phyloP scores from a whole-genome alignment of 2,329 filamentous ascomycete genomes.

The Penicillium sp. region DNA sequence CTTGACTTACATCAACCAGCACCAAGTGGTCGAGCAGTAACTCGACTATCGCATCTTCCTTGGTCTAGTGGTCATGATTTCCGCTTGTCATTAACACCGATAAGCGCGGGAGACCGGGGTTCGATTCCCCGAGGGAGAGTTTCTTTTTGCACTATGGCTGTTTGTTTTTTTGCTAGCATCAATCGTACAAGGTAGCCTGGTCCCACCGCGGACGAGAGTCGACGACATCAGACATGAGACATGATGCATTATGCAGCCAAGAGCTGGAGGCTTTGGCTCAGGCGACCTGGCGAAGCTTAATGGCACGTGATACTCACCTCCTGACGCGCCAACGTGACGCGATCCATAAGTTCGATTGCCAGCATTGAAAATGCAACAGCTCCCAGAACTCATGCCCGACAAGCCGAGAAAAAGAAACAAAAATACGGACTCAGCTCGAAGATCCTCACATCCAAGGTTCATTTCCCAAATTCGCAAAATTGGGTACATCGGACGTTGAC shows the following conservation, averaged over 20 bases:
- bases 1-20: not conserved
- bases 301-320: slow-evolving; percentile 17
- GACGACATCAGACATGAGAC: too few species aligned
- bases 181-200: too few species aligned
- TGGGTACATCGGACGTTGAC: slow-evolving; percentile 16
- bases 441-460: too few species aligned
- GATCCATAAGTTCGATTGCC: not conserved
- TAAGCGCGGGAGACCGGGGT: slow-evolving; percentile 36
- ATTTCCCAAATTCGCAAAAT: not conserved
- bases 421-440: too few species aligned
- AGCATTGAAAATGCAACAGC: not conserved
- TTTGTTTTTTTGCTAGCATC: too few species aligned
- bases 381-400: too few species aligned
- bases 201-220: too few species aligned
- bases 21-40: slow-evolving; percentile 1
- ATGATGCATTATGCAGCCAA: too few species aligned
- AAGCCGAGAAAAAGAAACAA: too few species aligned
- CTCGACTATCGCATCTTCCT: not conserved
- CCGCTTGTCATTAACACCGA: slow-evolving; percentile 32
- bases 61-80: slow-evolving; percentile 39
- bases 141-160: slow-evolving; percentile 16
- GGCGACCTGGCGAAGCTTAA: slow-evolving; percentile 11
- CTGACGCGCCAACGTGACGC: slow-evolving; percentile 9
- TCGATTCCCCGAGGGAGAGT: slow-evolving; percentile 35
- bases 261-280: too few species aligned